These are phyloP conservation scores for Mycena maculata DNA, from an alignment of 768 basidiomycete species.

Conservation along the genomic window DNA sequence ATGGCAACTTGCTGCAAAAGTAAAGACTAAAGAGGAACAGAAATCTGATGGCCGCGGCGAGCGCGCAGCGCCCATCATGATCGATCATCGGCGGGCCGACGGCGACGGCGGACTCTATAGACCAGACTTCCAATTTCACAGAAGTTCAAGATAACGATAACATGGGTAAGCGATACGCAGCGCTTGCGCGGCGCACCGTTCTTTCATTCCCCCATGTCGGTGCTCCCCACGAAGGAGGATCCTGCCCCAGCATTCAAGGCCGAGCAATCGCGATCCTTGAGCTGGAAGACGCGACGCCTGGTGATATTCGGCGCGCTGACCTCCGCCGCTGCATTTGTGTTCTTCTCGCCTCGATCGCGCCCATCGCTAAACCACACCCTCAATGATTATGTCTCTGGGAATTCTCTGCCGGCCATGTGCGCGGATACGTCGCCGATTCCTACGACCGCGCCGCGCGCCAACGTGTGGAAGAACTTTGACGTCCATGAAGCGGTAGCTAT, in stretches of 20 bases:
- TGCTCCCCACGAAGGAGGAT: slow-evolving; percentile 18
- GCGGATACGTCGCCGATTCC: slow-evolving; percentile 30
- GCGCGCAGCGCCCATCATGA: too few species aligned
- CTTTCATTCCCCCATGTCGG: slow-evolving; percentile 18
- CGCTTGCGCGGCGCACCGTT: not conserved
- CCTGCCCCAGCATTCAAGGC: not conserved
- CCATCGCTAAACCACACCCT: slow-evolving; percentile 7
- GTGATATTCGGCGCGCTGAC: slow-evolving; percentile 20
- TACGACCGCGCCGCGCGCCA: slow-evolving; percentile 22
- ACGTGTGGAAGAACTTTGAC: slow-evolving; percentile 36
- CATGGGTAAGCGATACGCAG: not conserved
- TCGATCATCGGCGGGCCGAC: too few species aligned
- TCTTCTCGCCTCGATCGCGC: slow-evolving; percentile 14
- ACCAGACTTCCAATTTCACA: too few species aligned
- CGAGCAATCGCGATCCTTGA: not conserved
- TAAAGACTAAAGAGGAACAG: too few species aligned
- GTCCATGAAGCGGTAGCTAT: slow-evolving; percentile 32
- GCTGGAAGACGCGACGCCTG: slow-evolving; percentile 20
- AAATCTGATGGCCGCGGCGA: too few species aligned
- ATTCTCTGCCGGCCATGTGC: slow-evolving; percentile 19
- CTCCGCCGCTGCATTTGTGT: slow-evolving; percentile 10
- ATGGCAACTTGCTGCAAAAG: too few species aligned
- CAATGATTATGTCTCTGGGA: not conserved
- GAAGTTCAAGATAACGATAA: too few species aligned
- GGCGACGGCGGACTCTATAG: too few species aligned